Evolutionary conservation across 2,329 filamentous ascomycete genomes (phyloP), one percentile per base, ranked within the genome.

Genomic region (Aspergillus fischeri): DNA sequence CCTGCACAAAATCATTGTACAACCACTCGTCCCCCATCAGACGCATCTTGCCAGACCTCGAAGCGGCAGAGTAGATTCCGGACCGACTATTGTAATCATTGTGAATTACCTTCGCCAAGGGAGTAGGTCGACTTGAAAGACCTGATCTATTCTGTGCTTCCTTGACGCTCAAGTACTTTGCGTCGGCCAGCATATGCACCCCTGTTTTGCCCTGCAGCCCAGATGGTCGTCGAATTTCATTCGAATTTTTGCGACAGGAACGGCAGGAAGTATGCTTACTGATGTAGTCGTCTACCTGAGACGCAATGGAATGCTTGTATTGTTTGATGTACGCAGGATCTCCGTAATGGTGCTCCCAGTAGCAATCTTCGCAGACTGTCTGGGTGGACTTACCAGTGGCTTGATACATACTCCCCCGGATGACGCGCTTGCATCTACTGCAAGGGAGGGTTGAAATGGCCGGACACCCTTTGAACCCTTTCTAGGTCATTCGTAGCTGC

Each of bases 351-450:
- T 59, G 56, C 3, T 57, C 48, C 32, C 70, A 57, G 54, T 75
- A 76, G 57, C 75, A 77, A 20, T 50, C 52, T 52, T 76, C 73
- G 56, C 72, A 75, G n/a, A 75, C 56, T 0, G 56, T 14, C n/a
- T 7, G 32, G 14, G 32, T 38, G 24, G 20, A 11, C 11, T 1
- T 7, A 1, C 10, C 21, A 11, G 1, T 55, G 53, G 45, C 9
- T 61, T 52, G 25, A 49, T 70, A 75, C 51, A 65, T 65, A 27
- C 64, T 70, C 2, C 70, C 68, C 35, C 56, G 51, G 66, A 73
- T 56, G 53, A 61, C 17, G 56, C 47, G 7, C 52, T 58, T 52
- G 59, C 49, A 75, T 24, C 51, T 35, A 21, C 53, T 45, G 42
- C 60, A 63, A 52, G 11, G 58, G 53, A 27, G 59, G 54, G 10